Evolutionary conservation across 2,329 filamentous ascomycete species (phyloP).

Genomic region (Zopfia rhizophila): DNA sequence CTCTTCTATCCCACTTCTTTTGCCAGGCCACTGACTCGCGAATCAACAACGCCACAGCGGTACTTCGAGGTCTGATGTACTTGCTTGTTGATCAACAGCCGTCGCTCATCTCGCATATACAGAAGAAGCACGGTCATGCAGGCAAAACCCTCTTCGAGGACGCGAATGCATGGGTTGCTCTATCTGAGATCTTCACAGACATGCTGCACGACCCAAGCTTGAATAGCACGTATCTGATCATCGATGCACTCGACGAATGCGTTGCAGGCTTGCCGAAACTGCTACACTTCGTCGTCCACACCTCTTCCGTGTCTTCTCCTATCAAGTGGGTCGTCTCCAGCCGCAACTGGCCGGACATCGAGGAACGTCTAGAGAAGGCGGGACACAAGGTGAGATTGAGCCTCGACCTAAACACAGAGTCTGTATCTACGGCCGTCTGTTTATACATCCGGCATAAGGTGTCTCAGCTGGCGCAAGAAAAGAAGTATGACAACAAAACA

Average conservation of each 20-base stretch:
- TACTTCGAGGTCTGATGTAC: too few species aligned
- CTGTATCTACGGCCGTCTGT: slow-evolving; percentile 45
- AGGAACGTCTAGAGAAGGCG: slow-evolving; percentile 35
- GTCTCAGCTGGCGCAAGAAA: slow-evolving; percentile 30
- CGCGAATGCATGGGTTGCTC: slow-evolving; percentile 48
- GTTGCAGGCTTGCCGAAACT: slow-evolving; percentile 1
- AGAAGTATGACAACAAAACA: slow-evolving; percentile 30
- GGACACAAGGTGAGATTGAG: slow-evolving; percentile 32
- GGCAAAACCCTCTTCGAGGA: slow-evolving; percentile 54
- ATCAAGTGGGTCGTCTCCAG: slow-evolving; percentile 43
- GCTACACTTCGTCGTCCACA: slow-evolving; percentile 2
- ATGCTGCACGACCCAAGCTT: slow-evolving; percentile 51
- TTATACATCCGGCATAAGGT: slow-evolving; percentile 52
- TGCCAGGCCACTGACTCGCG: slow-evolving; percentile 54
- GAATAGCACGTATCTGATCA: slow-evolving; percentile 4
- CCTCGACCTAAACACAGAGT: slow-evolving; percentile 46
- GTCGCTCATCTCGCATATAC: slow-evolving; percentile 47
- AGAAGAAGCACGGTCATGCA: slow-evolving; percentile 43
- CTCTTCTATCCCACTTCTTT: slow-evolving; percentile 50
- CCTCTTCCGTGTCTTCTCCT: slow-evolving; percentile 37
- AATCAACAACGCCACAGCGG: too few species aligned
- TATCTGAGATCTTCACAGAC: slow-evolving; percentile 50
- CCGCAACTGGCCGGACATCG: slow-evolving; percentile 53
- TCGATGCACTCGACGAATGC: slow-evolving; percentile 6
- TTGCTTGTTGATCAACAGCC: slow-evolving; percentile 47